Conservation (phyloP, 352 stramenopile species). For the Globisporangium nodosum region DNA sequence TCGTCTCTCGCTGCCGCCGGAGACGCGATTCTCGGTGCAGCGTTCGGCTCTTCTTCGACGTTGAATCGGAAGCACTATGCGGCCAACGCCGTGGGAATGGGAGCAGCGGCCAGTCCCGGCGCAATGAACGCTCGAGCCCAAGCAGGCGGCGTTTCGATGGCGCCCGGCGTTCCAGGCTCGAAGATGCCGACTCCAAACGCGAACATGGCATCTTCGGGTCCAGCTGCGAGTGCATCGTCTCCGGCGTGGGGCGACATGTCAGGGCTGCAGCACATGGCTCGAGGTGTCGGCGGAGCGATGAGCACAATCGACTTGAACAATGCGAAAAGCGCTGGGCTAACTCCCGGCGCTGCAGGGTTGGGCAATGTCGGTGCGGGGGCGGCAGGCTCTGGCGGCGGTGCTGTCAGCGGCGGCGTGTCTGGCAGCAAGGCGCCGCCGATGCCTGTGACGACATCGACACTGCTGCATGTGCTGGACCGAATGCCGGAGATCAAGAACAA, state of each 20-base stretch:
- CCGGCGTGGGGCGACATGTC: constrained; percentile 23
- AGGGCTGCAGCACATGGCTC: constrained; percentile 25
- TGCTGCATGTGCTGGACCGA: constrained; percentile 76
- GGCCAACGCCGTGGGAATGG: constrained; percentile 12
- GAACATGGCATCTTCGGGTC: constrained; percentile 5
- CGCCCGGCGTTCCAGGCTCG: constrained; percentile 5
- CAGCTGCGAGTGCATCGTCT: constrained; percentile 9
- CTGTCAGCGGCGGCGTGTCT: not conserved
- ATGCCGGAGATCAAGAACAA: constrained; percentile 90
- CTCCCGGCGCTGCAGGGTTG: not conserved
- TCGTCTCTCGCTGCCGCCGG: constrained; percentile 40
- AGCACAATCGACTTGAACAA: constrained; percentile 21
- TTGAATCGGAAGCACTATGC: constrained; percentile 37
- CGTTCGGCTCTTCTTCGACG: constrained; percentile 34
- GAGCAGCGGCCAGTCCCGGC: constrained; percentile 3
- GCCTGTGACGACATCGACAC: constrained; percentile 70
- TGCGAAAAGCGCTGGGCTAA: not conserved
- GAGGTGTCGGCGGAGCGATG: constrained; percentile 16
- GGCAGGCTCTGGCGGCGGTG: constrained; percentile 1
- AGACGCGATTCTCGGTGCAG: constrained; percentile 44
- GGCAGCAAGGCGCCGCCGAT: constrained; percentile 25
- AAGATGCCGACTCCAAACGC: constrained; percentile 7
- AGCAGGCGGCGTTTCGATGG: constrained; percentile 3
- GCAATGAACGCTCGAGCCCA: constrained; percentile 3
- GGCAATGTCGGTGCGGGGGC: constrained; percentile 7